These are phyloP conservation scores for Boletus mariae DNA, from an alignment of 1,284 basidiomycete species.

Conservation along the genomic window DNA sequence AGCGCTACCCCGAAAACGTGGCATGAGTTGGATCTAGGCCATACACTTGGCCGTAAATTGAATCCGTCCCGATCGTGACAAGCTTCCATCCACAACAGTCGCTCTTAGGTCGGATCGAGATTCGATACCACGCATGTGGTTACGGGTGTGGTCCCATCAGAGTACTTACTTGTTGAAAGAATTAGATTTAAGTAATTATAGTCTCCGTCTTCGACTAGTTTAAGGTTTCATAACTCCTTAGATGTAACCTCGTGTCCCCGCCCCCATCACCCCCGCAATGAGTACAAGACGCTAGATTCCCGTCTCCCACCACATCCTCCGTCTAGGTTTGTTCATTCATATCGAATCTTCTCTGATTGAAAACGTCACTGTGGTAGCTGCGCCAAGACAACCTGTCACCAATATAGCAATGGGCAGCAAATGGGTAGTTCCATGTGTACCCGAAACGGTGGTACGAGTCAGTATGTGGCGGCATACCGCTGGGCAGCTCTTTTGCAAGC, in stretches of 20 bases:
- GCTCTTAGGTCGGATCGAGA: constrained; percentile 1
- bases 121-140: background rate
- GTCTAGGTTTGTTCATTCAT: constrained; percentile 21
- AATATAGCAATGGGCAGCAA: background rate
- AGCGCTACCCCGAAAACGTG: constrained; percentile 4
- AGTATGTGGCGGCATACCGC: background rate
- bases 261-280: constrained; percentile 28
- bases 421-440: constrained; percentile 3
- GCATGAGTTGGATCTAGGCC: background rate
- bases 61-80: constrained; percentile 20
- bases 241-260: constrained; percentile 18
- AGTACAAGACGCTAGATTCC: constrained; percentile 16
- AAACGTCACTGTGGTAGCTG: constrained; percentile 17
- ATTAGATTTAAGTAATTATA: constrained; percentile 9
- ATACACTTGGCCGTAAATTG: constrained; percentile 4
- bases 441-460: constrained; percentile 10
- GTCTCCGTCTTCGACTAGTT: constrained; percentile 8
- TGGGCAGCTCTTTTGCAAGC: constrained; percentile 2
- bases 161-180: no score
- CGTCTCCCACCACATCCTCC: constrained; percentile 9
- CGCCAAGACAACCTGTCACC: constrained; percentile 10
- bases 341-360: constrained; percentile 17
- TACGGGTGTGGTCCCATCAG: no score
- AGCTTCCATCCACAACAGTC: constrained; percentile 17
- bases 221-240: constrained; percentile 27